These are phyloP conservation scores for Cryptosporidium felis DNA, from an alignment of 169 alveolate genomes.

Conservation along the genomic window DNA sequence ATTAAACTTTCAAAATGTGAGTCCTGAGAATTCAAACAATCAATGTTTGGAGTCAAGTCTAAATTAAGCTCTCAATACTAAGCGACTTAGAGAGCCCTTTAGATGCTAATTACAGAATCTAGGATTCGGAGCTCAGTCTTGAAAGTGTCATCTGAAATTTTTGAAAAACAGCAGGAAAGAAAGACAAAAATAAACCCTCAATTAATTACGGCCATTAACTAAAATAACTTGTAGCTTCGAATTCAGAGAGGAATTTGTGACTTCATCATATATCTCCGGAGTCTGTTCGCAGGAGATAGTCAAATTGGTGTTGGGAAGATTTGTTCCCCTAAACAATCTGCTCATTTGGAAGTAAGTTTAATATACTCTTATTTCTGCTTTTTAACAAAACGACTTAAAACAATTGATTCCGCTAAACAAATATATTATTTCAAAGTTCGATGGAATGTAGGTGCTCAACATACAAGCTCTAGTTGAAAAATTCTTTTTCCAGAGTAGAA, in stretches of 20 bases:
- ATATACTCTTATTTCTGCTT: not conserved
- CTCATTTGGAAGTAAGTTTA: conserved; percentile 66
- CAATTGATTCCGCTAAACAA: not conserved
- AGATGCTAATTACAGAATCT: no score
- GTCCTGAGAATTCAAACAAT: no score
- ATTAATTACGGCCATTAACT: no score
- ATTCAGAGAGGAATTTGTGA: conserved; percentile 1
- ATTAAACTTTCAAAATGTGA: no score
- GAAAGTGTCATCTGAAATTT: no score
- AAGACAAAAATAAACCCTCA: no score
- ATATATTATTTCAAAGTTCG: conserved; percentile 1
- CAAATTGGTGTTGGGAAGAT: conserved; percentile 28
- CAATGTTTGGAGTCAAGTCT: no score
- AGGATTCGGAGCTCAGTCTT: no score
- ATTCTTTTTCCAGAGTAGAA: not conserved
- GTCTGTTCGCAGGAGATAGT: conserved; percentile 54
- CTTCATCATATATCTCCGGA: conserved; percentile 54
- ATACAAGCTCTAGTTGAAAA: not conserved
- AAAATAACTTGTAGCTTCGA: not conserved
- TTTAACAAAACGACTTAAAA: not conserved
- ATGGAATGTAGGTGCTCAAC: conserved; percentile 12
- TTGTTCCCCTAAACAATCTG: conserved; percentile 42
- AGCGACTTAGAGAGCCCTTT: no score
- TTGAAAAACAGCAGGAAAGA: no score
- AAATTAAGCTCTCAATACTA: no score